Evolutionary conservation across 495 filamentous ascomycete genomes (phyloP).

Genomic region (Aspergillus avenaceus): DNA sequence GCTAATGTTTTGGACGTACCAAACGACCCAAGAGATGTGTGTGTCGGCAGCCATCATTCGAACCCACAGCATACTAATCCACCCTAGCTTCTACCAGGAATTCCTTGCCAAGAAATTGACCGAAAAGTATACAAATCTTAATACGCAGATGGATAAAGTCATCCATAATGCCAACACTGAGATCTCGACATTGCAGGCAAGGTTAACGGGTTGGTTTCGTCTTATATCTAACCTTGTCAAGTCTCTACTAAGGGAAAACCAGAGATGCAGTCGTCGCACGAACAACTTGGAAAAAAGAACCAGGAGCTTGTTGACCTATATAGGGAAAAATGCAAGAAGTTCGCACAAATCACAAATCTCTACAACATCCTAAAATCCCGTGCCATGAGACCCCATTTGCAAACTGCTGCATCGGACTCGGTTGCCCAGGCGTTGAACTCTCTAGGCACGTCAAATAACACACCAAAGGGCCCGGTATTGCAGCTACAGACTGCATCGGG

Average conservation of each 20-base stretch:
- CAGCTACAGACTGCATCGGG: slow-evolving; percentile 23
- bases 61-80: slow-evolving; percentile 11
- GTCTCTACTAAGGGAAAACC: slow-evolving; percentile 3
- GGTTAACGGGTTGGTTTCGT: slow-evolving; percentile 45
- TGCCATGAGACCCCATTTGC: slow-evolving; percentile 63
- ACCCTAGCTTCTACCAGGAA: slow-evolving; percentile 72
- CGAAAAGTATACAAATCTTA: slow-evolving; percentile 69
- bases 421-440: slow-evolving; percentile 54
- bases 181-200: slow-evolving; percentile 63
- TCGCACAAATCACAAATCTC: slow-evolving; percentile 75
- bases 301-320: slow-evolving; percentile 67
- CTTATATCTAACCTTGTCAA: background rate
- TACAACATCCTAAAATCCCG: slow-evolving; percentile 80
- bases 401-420: slow-evolving; percentile 65
- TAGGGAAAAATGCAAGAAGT: slow-evolving; percentile 69
- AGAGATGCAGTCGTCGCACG: slow-evolving; percentile 66
- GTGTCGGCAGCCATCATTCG: background rate
- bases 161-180: slow-evolving; percentile 79
- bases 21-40: slow-evolving; percentile 87
- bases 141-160: slow-evolving; percentile 71
- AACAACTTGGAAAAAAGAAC: slow-evolving; percentile 68
- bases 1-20: slow-evolving; percentile 86
- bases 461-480: slow-evolving; percentile 1
- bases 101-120: slow-evolving; percentile 66
- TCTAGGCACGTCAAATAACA: slow-evolving; percentile 16